These are phyloP conservation scores for Fusarium napiforme DNA, from an alignment of 2,329 filamentous ascomycete species.

Conservation along the genomic window DNA sequence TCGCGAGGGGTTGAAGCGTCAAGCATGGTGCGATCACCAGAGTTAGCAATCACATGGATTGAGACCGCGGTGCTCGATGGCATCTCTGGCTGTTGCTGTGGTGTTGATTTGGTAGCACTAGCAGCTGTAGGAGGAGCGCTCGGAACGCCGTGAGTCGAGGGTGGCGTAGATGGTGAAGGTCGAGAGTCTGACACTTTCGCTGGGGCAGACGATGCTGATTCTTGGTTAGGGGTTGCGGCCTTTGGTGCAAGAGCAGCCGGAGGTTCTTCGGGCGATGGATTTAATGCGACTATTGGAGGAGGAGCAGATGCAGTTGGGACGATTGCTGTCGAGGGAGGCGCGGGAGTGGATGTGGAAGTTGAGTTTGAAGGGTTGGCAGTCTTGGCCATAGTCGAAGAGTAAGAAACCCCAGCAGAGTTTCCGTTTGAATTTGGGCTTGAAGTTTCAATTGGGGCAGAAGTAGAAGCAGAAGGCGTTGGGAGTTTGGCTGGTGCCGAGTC, in stretches of 20 bases:
- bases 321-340: conserved; percentile 11
- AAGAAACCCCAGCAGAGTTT: conserved; percentile 7
- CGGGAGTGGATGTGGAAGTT: conserved; percentile 22
- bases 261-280: conserved; percentile 5
- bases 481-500: conserved; percentile 7
- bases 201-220: conserved; percentile 12
- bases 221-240: conserved; percentile 10
- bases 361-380: conserved; percentile 16
- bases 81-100: conserved; percentile 34
- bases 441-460: conserved; percentile 8
- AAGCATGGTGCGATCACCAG: conserved; percentile 38
- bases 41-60: conserved; percentile 22
- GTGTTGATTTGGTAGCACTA: conserved; percentile 24
- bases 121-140: conserved; percentile 11
- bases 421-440: conserved; percentile 3
- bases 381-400: background rate
- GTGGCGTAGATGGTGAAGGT: conserved; percentile 38
- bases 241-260: conserved; percentile 10
- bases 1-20: conserved; percentile 31
- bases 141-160: conserved; percentile 16
- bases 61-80: conserved; percentile 17
- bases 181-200: conserved; percentile 7
- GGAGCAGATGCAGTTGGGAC: conserved; percentile 5
- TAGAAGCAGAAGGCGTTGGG: conserved; percentile 1
- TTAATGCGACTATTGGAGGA: conserved; percentile 8